These are phyloP conservation scores for Cyclocybe aegerita DNA, from an alignment of 768 basidiomycete genomes.

Conservation along the genomic window DNA sequence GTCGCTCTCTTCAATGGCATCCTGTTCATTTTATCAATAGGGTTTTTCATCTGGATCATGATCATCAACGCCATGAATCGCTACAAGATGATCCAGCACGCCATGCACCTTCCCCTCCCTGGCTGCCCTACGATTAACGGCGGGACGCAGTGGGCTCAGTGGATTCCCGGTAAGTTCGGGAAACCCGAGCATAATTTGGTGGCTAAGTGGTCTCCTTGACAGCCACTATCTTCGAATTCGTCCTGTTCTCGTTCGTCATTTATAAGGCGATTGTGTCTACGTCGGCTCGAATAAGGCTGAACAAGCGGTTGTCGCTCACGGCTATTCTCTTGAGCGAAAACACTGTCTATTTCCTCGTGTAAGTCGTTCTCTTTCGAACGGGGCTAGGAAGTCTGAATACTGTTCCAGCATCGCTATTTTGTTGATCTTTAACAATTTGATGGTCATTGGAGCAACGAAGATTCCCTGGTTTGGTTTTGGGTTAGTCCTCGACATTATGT, in stretches of 20 bases:
- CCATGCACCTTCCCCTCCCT: conserved; percentile 35
- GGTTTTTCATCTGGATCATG: conserved; percentile 39
- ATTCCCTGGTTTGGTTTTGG: conserved; percentile 53
- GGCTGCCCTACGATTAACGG: conserved; percentile 42
- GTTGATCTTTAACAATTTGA: conserved; percentile 45
- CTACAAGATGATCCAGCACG: conserved; percentile 32
- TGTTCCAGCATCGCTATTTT: conserved; percentile 32
- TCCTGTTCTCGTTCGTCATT: conserved; percentile 39
- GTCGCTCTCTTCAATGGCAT: conserved; percentile 36
- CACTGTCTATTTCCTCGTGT: conserved; percentile 45
- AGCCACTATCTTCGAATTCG: conserved; percentile 41
- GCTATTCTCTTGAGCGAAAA: conserved; percentile 42
- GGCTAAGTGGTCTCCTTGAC: not conserved
- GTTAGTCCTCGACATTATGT: conserved; percentile 17
- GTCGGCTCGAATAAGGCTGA: conserved; percentile 21
- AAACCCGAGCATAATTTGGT: not conserved
- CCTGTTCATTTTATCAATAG: conserved; percentile 41
- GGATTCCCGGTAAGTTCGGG: conserved; percentile 37
- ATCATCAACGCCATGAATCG: conserved; percentile 34
- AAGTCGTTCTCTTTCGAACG: conserved; percentile 2
- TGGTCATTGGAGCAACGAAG: conserved; percentile 42
- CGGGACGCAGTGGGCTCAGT: conserved; percentile 43
- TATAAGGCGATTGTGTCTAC: conserved; percentile 31
- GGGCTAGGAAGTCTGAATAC: not conserved
- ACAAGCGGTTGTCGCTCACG: conserved; percentile 27